These are phyloP conservation scores for Aspergillus fumigatus DNA, from an alignment of 2,329 filamentous ascomycete genomes.

Conservation along the genomic window DNA sequence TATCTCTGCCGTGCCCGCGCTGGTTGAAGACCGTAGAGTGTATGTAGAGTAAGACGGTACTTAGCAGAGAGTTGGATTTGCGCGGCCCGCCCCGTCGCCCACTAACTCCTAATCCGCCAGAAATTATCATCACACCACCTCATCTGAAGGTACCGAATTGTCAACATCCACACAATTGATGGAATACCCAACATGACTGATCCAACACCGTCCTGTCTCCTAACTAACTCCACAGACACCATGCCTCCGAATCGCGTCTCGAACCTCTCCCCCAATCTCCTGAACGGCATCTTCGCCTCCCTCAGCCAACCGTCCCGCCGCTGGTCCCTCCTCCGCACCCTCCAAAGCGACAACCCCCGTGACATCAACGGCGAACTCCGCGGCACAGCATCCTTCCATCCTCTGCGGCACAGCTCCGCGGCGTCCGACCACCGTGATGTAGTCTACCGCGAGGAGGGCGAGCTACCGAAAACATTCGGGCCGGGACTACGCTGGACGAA, in stretches of 20 bases:
- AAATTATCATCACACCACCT: neutral
- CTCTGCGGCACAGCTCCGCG: conserved; percentile 5
- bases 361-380: conserved; percentile 40
- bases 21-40: neutral
- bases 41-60: neutral
- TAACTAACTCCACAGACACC: neutral
- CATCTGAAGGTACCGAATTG: neutral
- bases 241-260: neutral
- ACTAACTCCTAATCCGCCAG: neutral
- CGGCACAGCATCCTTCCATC: conserved; percentile 37
- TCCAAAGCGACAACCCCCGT: conserved; percentile 37
- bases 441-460: conserved; percentile 42
- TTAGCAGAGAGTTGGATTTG: neutral
- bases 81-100: neutral
- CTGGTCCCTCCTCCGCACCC: conserved; percentile 36
- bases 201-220: neutral
- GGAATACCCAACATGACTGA: neutral
- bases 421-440: conserved; percentile 21
- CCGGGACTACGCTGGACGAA: conserved; percentile 34
- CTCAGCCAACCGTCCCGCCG: conserved; percentile 22
- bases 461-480: conserved; percentile 28
- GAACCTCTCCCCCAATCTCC: conserved; percentile 14
- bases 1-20: too few relatives aligned
- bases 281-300: conserved; percentile 25
- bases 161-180: neutral